Conservation (phyloP, 2,329 filamentous ascomycete genomes). For the Elsinoe necatrix region DNA sequence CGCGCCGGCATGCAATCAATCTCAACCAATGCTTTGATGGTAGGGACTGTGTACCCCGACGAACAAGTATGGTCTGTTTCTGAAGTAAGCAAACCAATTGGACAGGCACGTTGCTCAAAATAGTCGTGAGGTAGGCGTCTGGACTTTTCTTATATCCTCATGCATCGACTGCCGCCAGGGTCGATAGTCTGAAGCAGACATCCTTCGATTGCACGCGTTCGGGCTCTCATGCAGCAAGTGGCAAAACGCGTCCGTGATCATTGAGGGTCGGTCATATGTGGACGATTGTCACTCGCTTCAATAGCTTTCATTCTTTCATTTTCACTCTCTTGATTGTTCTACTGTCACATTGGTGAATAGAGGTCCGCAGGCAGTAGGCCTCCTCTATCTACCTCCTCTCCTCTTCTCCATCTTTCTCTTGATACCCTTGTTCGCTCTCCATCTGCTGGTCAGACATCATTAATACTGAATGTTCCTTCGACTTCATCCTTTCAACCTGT, state of each 20-base stretch:
- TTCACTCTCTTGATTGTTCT: constrained; percentile 5
- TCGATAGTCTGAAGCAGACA: constrained; percentile 1
- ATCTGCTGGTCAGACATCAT: constrained; percentile 13
- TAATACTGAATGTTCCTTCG: constrained; percentile 27
- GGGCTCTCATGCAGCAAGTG: constrained; percentile 11
- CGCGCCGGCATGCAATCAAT: constrained; percentile 16
- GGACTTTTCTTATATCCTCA: background rate
- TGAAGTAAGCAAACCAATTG: constrained; percentile 6
- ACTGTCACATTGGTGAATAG: constrained; percentile 1
- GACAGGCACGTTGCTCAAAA: background rate
- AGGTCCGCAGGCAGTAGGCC: background rate
- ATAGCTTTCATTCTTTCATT: background rate
- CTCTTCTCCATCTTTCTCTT: background rate
- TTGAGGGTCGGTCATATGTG: background rate
- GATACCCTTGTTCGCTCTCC: background rate
- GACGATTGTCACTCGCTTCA: constrained; percentile 13
- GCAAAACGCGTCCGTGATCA: constrained; percentile 12
- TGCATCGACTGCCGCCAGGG: constrained; percentile 6
- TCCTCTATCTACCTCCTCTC: constrained; percentile 17
- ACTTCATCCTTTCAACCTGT: constrained; percentile 30
- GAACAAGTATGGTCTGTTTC: constrained; percentile 1
- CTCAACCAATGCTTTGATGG: constrained; percentile 11
- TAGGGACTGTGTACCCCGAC: background rate
- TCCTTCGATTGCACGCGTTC: constrained; percentile 4
- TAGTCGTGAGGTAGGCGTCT: background rate